phyloP scores from a whole-genome alignment of 2,329 filamentous ascomycete species.

The Cercospora berteroae region DNA sequence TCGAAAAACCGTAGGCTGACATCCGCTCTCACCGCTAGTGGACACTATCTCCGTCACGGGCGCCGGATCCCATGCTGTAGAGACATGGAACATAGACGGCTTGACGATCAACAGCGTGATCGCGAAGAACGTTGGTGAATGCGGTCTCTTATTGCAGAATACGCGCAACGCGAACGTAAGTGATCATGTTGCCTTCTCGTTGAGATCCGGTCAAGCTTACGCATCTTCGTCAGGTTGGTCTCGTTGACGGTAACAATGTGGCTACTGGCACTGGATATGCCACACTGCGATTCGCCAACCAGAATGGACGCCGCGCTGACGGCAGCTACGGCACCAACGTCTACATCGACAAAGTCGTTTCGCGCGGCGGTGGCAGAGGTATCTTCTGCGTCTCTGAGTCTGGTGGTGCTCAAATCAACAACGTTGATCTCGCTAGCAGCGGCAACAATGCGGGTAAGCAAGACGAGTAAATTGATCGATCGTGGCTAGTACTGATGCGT shows the following conservation, averaged over 20 bases:
- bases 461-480: not conserved
- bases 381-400: constrained; percentile 59
- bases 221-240: constrained; percentile 42
- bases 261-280: constrained; percentile 55
- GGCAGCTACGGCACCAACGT: constrained; percentile 55
- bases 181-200: no score
- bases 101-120: constrained; percentile 54
- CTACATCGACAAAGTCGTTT: constrained; percentile 53
- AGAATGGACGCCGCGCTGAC: constrained; percentile 52
- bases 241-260: constrained; percentile 58
- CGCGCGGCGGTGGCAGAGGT: constrained; percentile 57
- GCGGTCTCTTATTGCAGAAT: constrained; percentile 56
- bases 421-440: constrained; percentile 53
- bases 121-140: constrained; percentile 55
- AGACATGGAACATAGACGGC: constrained; percentile 60
- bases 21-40: constrained; percentile 35
- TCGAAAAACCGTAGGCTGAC: not conserved
- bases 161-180: constrained; percentile 48
- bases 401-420: constrained; percentile 52
- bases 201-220: not conserved
- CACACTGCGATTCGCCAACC: constrained; percentile 58
- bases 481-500: constrained; percentile 40
- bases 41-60: constrained; percentile 53
- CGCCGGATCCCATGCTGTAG: constrained; percentile 56
- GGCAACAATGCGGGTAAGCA: constrained; percentile 50